Percentiles rank a stretch among this genome's conserved stretches.
Evolutionary conservation across 2,329 filamentous ascomycete species (phyloP).

Genomic region (Bipolaris oryzae): DNA sequence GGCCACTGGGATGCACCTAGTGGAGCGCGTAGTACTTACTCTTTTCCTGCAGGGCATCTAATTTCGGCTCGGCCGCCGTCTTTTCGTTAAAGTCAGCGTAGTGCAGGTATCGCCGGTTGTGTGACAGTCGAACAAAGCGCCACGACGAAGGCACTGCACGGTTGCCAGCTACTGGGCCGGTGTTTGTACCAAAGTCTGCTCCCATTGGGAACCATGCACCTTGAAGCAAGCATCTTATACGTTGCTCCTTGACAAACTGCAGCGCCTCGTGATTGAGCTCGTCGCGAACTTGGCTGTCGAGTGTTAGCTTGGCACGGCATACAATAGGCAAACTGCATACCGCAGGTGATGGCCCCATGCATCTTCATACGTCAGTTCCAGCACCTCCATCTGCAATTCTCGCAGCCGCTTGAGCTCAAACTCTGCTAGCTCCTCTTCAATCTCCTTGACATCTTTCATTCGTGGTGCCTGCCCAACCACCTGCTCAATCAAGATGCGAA

Average conservation of each 20-base stretch:
- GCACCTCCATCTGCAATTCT: constrained; percentile 88
- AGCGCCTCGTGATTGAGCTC: constrained; percentile 89
- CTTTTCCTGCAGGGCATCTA: constrained; percentile 78
- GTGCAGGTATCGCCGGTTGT: constrained; percentile 88
- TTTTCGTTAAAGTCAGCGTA: constrained; percentile 81
- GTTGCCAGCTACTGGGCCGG: constrained; percentile 52
- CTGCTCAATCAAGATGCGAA: constrained; percentile 87
- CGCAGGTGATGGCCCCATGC: constrained; percentile 90
- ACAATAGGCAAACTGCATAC: constrained; percentile 33
- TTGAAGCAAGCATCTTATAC: constrained; percentile 84
- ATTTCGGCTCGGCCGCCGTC: constrained; percentile 67
- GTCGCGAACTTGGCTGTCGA: constrained; percentile 75
- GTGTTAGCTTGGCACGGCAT: constrained; percentile 27
- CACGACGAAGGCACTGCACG: constrained; percentile 63
- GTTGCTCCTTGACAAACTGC: constrained; percentile 96
- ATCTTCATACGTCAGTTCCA: constrained; percentile 91
- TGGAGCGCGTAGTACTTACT: constrained; percentile 52
- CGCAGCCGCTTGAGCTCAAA: constrained; percentile 80
- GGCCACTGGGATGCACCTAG: background rate
- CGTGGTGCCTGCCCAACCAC: constrained; percentile 82
- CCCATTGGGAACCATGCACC: constrained; percentile 82
- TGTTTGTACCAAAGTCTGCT: constrained; percentile 58
- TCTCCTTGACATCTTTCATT: constrained; percentile 81
- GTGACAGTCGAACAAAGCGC: constrained; percentile 86
- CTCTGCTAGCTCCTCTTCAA: constrained; percentile 86